phyloP scores from a whole-genome alignment of 2,329 filamentous ascomycete species.

The Onygena corvina region DNA sequence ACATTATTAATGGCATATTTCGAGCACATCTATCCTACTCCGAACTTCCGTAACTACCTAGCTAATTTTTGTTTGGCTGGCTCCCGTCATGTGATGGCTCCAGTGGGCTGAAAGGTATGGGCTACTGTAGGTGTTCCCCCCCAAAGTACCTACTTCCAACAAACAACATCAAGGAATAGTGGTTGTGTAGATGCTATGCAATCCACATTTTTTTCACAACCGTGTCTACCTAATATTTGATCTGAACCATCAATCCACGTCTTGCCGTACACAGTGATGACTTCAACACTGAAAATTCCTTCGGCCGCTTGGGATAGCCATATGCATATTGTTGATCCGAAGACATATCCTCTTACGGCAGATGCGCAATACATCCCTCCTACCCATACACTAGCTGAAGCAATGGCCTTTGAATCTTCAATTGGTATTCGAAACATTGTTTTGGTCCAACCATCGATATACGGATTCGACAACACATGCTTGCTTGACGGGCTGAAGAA shows the following conservation, averaged over 20 bases:
- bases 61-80: too few relatives aligned
- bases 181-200: too few relatives aligned
- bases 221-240: neutral
- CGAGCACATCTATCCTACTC: too few relatives aligned
- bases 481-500: slow-evolving; percentile 42
- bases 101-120: too few relatives aligned
- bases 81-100: too few relatives aligned
- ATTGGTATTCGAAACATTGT: slow-evolving; percentile 44
- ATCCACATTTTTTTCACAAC: neutral
- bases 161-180: too few relatives aligned
- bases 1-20: too few relatives aligned
- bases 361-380: slow-evolving; percentile 42
- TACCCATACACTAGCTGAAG: slow-evolving; percentile 41
- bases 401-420: slow-evolving; percentile 40
- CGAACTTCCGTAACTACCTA: too few relatives aligned
- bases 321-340: slow-evolving; percentile 51
- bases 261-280: neutral
- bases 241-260: neutral
- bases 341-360: slow-evolving; percentile 38
- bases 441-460: slow-evolving; percentile 51
- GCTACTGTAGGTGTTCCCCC: too few relatives aligned
- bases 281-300: slow-evolving; percentile 20
- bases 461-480: slow-evolving; percentile 49
- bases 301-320: slow-evolving; percentile 46
- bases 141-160: too few relatives aligned